phyloP scores from a whole-genome alignment of 2,329 filamentous ascomycete genomes.

The Venturia asperata region DNA sequence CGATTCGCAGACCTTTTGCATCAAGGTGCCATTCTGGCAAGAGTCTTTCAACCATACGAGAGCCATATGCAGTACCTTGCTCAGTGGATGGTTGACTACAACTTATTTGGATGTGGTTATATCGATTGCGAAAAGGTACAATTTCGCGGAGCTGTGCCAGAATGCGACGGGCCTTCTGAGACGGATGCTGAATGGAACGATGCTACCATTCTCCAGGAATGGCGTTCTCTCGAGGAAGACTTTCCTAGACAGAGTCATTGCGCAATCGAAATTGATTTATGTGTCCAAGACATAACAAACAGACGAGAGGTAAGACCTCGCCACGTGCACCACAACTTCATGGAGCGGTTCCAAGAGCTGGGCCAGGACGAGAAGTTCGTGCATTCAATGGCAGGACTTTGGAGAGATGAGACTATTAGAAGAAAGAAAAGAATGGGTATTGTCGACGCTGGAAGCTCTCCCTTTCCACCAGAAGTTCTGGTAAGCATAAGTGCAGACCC shows the following conservation, averaged over 20 bases:
- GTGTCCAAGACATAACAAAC: conserved; percentile 82
- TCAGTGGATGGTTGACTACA: conserved; percentile 99
- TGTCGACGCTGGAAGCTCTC: conserved; percentile 56
- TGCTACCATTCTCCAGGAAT: conserved; percentile 54
- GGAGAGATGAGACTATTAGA: conserved; percentile 80
- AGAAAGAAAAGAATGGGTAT: conserved; percentile 66
- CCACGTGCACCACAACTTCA: conserved; percentile 79
- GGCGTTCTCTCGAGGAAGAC: conserved; percentile 54
- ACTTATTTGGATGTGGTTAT: conserved; percentile 88
- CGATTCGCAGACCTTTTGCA: conserved; percentile 78
- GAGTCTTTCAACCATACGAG: conserved; percentile 83
- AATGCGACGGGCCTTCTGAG: conserved; percentile 55
- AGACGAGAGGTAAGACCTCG: conserved; percentile 66
- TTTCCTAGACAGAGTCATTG: conserved; percentile 81
- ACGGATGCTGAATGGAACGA: conserved; percentile 72
- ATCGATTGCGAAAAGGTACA: conserved; percentile 63
- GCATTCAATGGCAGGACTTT: conserved; percentile 86
- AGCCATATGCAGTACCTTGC: conserved; percentile 85
- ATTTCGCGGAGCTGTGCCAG: conserved; percentile 71
- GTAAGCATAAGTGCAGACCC: conserved; percentile 84
- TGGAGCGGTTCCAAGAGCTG: conserved; percentile 61
- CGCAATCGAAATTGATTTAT: conserved; percentile 81
- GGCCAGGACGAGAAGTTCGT: conserved; percentile 71
- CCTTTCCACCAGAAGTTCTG: conserved; percentile 73
- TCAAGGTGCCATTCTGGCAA: conserved; percentile 80